These are phyloP conservation scores for Solanum corneliomulleri DNA, from an alignment of 257 asterid species.

Conservation along the genomic window DNA sequence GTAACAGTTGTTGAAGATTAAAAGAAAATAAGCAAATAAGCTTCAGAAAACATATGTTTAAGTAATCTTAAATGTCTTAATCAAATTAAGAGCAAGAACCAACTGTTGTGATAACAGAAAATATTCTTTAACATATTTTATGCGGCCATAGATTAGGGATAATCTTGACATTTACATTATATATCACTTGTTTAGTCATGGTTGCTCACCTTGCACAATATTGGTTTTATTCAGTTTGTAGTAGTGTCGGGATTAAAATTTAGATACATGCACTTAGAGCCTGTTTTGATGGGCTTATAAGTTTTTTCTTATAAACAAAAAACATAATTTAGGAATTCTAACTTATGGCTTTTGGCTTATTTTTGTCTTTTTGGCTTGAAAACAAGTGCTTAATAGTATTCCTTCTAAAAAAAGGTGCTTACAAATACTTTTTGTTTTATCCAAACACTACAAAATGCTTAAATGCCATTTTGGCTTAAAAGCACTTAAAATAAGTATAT, in stretches of 20 bases:
- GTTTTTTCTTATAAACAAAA: not conserved
- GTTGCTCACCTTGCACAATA: not conserved
- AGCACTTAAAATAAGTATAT: too few relatives aligned
- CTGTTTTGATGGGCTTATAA: not conserved
- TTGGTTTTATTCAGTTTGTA: not conserved
- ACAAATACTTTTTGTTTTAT: not conserved
- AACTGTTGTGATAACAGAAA: not conserved
- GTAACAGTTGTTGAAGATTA: not conserved
- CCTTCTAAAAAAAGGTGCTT: not conserved
- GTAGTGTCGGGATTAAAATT: not conserved
- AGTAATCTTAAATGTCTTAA: not conserved
- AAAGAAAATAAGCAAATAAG: not conserved
- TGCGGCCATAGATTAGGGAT: not conserved
- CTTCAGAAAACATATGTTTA: not conserved
- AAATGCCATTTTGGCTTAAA: not conserved
- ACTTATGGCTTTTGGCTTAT: not conserved
- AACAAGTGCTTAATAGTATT: not conserved
- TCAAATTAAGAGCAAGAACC: not conserved
- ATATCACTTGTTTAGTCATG: not conserved
- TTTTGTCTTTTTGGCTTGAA: not conserved
- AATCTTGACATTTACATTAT: not conserved
- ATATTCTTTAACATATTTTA: not conserved
- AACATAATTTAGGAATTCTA: not conserved
- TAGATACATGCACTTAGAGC: not conserved
- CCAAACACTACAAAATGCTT: not conserved